Percentiles rank a stretch among this genome's conserved stretches.
These are phyloP conservation scores for Fusarium secorum DNA, from an alignment of 2,329 filamentous ascomycete genomes.

Conservation along the genomic window DNA sequence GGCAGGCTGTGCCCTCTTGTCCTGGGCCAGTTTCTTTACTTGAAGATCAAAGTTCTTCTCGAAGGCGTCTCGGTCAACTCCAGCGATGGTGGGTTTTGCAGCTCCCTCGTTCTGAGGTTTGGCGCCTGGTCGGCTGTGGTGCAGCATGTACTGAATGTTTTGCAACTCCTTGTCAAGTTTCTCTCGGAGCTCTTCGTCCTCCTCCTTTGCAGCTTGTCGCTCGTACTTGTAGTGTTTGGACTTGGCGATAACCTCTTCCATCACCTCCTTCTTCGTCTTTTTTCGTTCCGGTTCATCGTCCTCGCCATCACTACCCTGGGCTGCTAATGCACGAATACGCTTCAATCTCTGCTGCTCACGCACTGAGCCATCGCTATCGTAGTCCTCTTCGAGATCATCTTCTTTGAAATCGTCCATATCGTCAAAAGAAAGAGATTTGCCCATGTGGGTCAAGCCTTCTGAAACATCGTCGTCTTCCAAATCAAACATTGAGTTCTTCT, in stretches of 20 bases:
- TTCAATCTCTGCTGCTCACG: conserved; percentile 64
- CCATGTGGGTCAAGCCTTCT: conserved; percentile 81
- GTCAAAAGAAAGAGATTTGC: conserved; percentile 74
- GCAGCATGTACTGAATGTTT: conserved; percentile 77
- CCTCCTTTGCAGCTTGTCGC: conserved; percentile 89
- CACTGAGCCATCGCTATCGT: conserved; percentile 65
- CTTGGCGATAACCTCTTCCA: conserved; percentile 97
- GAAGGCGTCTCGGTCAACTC: conserved; percentile 71
- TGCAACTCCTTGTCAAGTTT: conserved; percentile 85
- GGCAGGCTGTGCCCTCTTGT: conserved; percentile 84
- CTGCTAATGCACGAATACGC: conserved; percentile 58
- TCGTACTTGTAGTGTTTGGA: conserved; percentile 96
- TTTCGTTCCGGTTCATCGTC: conserved; percentile 77
- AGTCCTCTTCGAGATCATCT: conserved; percentile 70
- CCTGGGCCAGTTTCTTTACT: conserved; percentile 81
- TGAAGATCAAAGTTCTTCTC: conserved; percentile 90
- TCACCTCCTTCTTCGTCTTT: conserved; percentile 95
- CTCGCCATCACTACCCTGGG: conserved; percentile 58
- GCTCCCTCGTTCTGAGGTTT: conserved; percentile 41
- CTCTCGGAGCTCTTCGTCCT: conserved; percentile 86
- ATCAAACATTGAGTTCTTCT: conserved; percentile 84
- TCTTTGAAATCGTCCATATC: conserved; percentile 80
- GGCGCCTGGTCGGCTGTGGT: conserved; percentile 54
- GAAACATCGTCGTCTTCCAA: conserved; percentile 77
- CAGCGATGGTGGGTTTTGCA: conserved; percentile 48